Conservation (phyloP, 306 rosid species). For the Lathyrus oleraceus region DNA sequence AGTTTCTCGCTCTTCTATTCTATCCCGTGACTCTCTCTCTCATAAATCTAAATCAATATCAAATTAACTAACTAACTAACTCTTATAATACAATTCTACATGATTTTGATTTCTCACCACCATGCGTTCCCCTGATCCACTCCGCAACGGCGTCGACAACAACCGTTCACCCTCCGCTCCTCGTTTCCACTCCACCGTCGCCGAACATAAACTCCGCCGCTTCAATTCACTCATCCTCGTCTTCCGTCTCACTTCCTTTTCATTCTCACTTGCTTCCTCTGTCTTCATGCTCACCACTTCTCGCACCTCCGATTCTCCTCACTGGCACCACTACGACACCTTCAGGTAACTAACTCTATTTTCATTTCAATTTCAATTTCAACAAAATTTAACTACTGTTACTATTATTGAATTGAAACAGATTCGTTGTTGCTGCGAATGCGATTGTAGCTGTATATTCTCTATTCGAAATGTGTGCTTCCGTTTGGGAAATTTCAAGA, state of each 20-base stretch:
- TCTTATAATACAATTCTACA: not conserved
- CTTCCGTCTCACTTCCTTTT: conserved; percentile 76
- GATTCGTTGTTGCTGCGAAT: conserved; percentile 87
- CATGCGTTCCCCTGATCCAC: conserved; percentile 76
- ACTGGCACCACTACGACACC: conserved; percentile 85
- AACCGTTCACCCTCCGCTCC: conserved; percentile 50
- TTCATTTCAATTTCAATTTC: not conserved
- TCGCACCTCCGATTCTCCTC: conserved; percentile 61
- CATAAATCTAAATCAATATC: no score
- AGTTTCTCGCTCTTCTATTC: conserved; percentile 36
- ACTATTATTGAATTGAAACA: conserved; percentile 25
- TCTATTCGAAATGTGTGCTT: conserved; percentile 75
- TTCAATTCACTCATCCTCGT: conserved; percentile 76
- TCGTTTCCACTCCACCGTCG: conserved; percentile 84
- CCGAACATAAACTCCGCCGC: conserved; percentile 85
- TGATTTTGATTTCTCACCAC: conserved; percentile 6
- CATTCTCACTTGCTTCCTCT: conserved; percentile 75
- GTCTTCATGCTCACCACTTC: conserved; percentile 86
- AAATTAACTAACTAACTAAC: not conserved
- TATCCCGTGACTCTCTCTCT: conserved; percentile 42
- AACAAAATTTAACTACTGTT: not conserved
- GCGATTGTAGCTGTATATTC: conserved; percentile 83
- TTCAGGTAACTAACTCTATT: conserved; percentile 59
- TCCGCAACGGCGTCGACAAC: conserved; percentile 67
- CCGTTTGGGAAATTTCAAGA: conserved; percentile 95